These are phyloP conservation scores for Neonectria punicea DNA, from an alignment of 2,329 filamentous ascomycete genomes.

Conservation along the genomic window DNA sequence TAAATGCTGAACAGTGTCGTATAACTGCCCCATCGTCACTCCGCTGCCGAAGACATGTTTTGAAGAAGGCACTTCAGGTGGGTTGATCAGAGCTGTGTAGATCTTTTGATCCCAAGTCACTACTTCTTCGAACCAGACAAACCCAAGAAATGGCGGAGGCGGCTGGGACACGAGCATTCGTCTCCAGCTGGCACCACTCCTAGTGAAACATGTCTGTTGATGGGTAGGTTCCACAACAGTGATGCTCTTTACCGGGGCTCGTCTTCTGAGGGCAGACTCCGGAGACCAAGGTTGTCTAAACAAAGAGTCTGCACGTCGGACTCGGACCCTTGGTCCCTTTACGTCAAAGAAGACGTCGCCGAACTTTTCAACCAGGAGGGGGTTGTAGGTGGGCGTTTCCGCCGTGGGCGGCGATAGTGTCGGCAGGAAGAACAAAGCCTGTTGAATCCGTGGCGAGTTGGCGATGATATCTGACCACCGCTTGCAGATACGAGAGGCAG, in stretches of 20 bases:
- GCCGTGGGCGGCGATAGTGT: neutral
- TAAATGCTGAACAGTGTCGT: slow-evolving; percentile 26
- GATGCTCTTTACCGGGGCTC: slow-evolving; percentile 16
- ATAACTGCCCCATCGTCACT: slow-evolving; percentile 33
- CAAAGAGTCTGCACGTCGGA: slow-evolving; percentile 33
- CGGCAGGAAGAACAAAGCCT: slow-evolving; percentile 28
- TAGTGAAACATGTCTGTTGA: slow-evolving; percentile 27
- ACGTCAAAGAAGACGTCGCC: slow-evolving; percentile 34
- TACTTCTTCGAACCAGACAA: slow-evolving; percentile 20
- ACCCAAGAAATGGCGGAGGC: slow-evolving; percentile 36
- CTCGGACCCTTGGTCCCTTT: slow-evolving; percentile 16
- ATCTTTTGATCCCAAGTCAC: neutral
- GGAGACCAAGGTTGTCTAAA: slow-evolving; percentile 33
- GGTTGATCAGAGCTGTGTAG: neutral
- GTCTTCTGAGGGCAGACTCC: neutral
- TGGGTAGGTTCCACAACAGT: slow-evolving; percentile 15
- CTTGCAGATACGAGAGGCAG: slow-evolving; percentile 38
- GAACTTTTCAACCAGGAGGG: slow-evolving; percentile 33
- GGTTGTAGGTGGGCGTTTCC: slow-evolving; percentile 20
- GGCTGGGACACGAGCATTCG: slow-evolving; percentile 40
- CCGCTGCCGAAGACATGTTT: slow-evolving; percentile 13
- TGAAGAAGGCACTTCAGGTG: slow-evolving; percentile 20
- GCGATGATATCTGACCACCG: slow-evolving; percentile 32
- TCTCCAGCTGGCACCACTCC: slow-evolving; percentile 33
- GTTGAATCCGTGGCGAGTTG: slow-evolving; percentile 27